Evolutionary conservation across 2,329 filamentous ascomycete genomes (phyloP).

Genomic region (Torrubiellomyces zombiae): DNA sequence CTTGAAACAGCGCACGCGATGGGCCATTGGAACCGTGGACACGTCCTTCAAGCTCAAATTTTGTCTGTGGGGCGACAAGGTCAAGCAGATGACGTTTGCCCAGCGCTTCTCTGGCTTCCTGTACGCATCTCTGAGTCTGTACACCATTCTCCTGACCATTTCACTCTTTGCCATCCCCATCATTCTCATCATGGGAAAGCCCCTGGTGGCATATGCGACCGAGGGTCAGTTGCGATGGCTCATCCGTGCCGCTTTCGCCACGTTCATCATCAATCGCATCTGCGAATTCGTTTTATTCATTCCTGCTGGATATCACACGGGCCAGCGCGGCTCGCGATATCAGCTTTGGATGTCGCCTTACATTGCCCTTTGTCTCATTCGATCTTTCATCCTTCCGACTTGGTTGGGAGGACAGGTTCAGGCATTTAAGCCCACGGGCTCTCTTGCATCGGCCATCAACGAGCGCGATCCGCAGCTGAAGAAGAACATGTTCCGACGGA

Average conservation of each 20-base stretch:
- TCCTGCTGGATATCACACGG: constrained; percentile 41
- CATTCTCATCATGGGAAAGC: constrained; percentile 38
- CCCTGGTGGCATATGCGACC: constrained; percentile 37
- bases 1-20: constrained; percentile 39
- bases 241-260: constrained; percentile 36
- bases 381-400: constrained; percentile 37
- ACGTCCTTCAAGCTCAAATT: constrained; percentile 44
- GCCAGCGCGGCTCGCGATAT: constrained; percentile 36
- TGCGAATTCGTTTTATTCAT: constrained; percentile 42
- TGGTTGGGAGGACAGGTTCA: constrained; percentile 43
- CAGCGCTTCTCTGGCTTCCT: constrained; percentile 43
- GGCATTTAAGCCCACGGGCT: constrained; percentile 45
- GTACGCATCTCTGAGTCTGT: constrained; percentile 36
- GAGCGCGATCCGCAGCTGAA: constrained; percentile 37
- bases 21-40: constrained; percentile 40
- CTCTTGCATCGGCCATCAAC: constrained; percentile 35
- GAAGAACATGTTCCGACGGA: constrained; percentile 33
- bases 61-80: constrained; percentile 35
- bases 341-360: constrained; percentile 49
- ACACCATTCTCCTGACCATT: constrained; percentile 35
- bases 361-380: constrained; percentile 39
- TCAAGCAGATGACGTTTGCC: constrained; percentile 34
- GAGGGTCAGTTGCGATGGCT: constrained; percentile 40
- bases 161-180: constrained; percentile 42
- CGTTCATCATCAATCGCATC: constrained; percentile 32